Evolutionary conservation across 176 grass and related monocot genomes (phyloP).

Genomic region (Triticum timopheevii): DNA sequence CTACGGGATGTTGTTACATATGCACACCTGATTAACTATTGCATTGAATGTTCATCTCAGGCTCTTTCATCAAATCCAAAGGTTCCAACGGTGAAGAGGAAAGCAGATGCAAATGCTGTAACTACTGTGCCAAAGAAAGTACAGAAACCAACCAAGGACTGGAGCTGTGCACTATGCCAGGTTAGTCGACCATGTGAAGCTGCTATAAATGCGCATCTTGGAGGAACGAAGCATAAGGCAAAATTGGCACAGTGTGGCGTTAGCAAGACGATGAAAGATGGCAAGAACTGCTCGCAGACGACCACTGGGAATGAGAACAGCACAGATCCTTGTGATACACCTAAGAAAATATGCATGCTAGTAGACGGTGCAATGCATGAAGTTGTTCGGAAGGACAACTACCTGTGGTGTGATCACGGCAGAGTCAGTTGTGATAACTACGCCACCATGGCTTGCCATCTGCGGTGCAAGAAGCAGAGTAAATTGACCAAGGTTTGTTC

Average conservation of each 20-base stretch:
- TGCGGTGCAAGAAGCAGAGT: conserved; percentile 47
- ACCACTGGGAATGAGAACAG: not conserved
- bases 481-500: conserved; percentile 31
- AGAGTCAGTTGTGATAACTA: conserved; percentile 33
- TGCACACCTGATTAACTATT: conserved; percentile 7
- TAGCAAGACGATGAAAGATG: not conserved
- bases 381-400: conserved; percentile 36
- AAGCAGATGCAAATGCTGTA: not conserved
- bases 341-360: conserved; percentile 39
- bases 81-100: conserved; percentile 30
- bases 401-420: conserved; percentile 40
- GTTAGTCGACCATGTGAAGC: conserved; percentile 35
- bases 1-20: not conserved
- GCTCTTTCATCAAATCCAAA: conserved; percentile 19
- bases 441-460: conserved; percentile 37
- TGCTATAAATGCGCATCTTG: conserved; percentile 23
- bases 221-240: conserved; percentile 37
- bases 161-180: conserved; percentile 49
- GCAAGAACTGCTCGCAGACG: not conserved
- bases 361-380: conserved; percentile 41
- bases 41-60: conserved; percentile 23
- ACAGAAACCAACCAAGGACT: conserved; percentile 18
- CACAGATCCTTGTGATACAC: not conserved
- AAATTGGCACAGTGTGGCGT: conserved; percentile 25
- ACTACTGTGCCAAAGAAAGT: not conserved